phyloP scores from a whole-genome alignment of 768 basidiomycete genomes.

The Tylopilus subfusipes region DNA sequence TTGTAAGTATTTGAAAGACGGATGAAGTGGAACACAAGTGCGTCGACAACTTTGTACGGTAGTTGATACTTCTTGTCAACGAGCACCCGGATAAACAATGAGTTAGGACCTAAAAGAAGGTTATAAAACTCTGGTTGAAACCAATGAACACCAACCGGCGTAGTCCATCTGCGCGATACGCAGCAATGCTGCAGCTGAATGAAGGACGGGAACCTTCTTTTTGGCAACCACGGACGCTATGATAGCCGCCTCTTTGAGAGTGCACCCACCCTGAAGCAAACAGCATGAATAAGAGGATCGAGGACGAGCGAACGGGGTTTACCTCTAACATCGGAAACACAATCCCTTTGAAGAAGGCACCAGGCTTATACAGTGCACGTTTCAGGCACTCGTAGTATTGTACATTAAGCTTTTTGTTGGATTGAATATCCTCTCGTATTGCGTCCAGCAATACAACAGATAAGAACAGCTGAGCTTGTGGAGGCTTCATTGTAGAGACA shows the following conservation, averaged over 20 bases:
- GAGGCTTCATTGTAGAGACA: constrained; percentile 94
- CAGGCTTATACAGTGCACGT: constrained; percentile 91
- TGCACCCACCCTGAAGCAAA: constrained; percentile 63
- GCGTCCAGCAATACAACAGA: constrained; percentile 89
- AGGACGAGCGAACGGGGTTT: constrained; percentile 25
- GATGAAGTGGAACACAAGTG: constrained; percentile 97
- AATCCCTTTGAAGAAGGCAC: constrained; percentile 97
- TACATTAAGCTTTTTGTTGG: constrained; percentile 84
- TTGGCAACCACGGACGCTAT: constrained; percentile 87
- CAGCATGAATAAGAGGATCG: constrained; percentile 28
- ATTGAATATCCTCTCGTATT: constrained; percentile 81
- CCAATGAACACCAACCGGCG: constrained; percentile 51
- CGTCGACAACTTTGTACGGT: constrained; percentile 97
- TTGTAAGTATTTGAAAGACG: constrained; percentile 90
- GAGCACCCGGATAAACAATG: constrained; percentile 93
- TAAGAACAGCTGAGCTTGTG: constrained; percentile 88
- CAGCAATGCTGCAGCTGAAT: constrained; percentile 91
- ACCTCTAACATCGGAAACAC: constrained; percentile 95
- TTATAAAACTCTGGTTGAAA: not conserved
- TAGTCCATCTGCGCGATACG: constrained; percentile 97
- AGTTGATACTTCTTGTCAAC: constrained; percentile 98
- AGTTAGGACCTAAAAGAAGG: constrained; percentile 66
- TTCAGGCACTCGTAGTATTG: constrained; percentile 95
- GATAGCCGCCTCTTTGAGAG: constrained; percentile 92
- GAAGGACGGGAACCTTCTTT: constrained; percentile 92